Conservation (phyloP, 148 eudicot species). For the Heliamphora exappendiculata region DNA sequence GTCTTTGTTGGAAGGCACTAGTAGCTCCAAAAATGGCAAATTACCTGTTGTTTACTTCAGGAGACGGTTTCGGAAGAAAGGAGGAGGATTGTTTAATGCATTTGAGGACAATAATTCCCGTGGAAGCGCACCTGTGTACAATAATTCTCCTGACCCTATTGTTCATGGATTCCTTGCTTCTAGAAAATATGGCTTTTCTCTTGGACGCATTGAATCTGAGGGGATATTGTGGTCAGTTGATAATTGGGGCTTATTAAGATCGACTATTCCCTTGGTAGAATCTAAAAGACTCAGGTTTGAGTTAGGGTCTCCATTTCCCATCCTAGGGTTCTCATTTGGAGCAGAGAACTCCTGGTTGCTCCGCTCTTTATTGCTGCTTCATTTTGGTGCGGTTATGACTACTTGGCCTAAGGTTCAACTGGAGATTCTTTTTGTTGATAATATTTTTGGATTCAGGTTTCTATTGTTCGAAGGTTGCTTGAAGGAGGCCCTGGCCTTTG, state of each 20-base stretch:
- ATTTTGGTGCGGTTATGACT: conserved; percentile 47
- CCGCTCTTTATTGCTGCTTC: conserved; percentile 37
- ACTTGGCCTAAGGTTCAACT: conserved; percentile 56
- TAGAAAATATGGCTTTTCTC: conserved; percentile 14
- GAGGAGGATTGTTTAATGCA: conserved; percentile 15
- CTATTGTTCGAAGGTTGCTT: conserved; percentile 78
- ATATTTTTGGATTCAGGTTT: conserved; percentile 63
- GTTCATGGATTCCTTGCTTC: conserved; percentile 6
- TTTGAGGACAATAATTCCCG: conserved; percentile 11
- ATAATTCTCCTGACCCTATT: no score
- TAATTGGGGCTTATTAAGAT: conserved; percentile 33
- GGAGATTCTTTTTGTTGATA: conserved; percentile 87
- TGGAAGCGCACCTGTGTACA: conserved; percentile 16
- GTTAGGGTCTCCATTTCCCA: conserved; percentile 26
- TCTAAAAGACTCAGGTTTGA: conserved; percentile 28
- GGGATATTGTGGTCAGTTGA: conserved; percentile 33
- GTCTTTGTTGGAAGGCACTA: conserved; percentile 17
- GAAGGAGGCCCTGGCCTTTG: conserved; percentile 54
- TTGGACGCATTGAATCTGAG: conserved; percentile 18
- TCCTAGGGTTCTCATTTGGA: conserved; percentile 25
- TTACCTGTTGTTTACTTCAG: conserved; percentile 62
- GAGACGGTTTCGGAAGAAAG: conserved; percentile 47
- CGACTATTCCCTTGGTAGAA: conserved; percentile 26
- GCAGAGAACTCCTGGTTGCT: conserved; percentile 24
- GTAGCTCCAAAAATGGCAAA: conserved; percentile 14